Base-by-base conservation (phyloP, 1,139 yeast genomes). In the Nakaseomyces uthaithaninus region DNA sequence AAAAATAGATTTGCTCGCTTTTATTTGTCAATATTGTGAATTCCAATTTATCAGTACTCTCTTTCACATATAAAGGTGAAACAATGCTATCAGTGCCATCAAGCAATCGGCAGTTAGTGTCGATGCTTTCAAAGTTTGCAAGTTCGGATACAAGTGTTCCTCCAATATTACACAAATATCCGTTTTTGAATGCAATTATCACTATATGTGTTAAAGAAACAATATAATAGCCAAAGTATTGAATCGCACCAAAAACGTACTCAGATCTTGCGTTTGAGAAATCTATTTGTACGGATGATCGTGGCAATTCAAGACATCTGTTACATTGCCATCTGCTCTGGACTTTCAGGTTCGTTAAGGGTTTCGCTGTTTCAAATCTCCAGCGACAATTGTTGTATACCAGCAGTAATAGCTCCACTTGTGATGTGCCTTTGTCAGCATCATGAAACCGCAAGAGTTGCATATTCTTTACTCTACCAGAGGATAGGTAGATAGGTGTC, bases 101-200 rank as follows among this genome's bases (percentile, higher is more conserved):
- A n/a, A n/a, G n/a, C 20, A 31, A 6, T 19, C 12, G 7, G 9
- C 15, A 19, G 12, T 31, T 10, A 20, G 11, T 11, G 9, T 20
- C 25, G 4, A 31, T 19, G 9, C 35, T 20, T 20, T 31, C 35
- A 20, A 31, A 31, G 7, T 15, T 19, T n/a, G 35, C 25, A n/a
- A 31, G 11, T 8, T 31, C 35, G 6, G 24, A n/a, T 31, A 31
- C 35, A 8, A 20, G 8, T n/a, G n/a, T 12, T 7, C 35, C 35
- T n/a, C 35, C 35, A 19, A 31, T 31, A 20, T 31, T 20, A 31
- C 35, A 31, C 5, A 20, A 17, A 31, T 19, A 31, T 4, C 35
- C 35, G 5, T 31, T 11, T 12, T 19, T 20, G 25, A 31, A 20
- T 11, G 35, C 25, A 12, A 31, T 31, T 19, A 31, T 20, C 6